Conservation (phyloP, 768 basidiomycete species). For the Rhodotorula kratochvilovae region DNA sequence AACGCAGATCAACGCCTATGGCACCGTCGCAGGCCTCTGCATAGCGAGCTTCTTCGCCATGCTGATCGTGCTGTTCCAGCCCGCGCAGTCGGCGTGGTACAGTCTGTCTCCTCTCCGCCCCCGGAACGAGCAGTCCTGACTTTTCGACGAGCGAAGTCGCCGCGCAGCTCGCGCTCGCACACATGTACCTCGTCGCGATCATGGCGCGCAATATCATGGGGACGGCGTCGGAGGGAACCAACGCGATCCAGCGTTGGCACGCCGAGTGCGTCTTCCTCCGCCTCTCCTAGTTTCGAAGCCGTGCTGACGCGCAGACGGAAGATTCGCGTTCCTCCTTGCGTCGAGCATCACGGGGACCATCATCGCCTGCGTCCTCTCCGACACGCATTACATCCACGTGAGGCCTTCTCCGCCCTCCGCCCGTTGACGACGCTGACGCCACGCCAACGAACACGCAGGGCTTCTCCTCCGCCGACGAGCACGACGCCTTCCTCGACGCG, state of each 20-base stretch:
- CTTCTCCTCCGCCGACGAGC: neutral
- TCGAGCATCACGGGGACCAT: neutral
- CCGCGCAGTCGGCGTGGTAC: neutral
- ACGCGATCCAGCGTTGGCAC: slow-evolving; percentile 16
- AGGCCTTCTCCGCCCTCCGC: neutral
- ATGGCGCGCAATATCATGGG: slow-evolving; percentile 7
- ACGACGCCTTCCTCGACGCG: neutral
- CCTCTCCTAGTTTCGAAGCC: no score
- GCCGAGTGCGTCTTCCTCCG: neutral
- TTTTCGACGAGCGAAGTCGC: neutral
- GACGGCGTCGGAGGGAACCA: neutral
- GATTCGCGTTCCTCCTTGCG: slow-evolving; percentile 7
- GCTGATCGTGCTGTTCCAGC: slow-evolving; percentile 11
- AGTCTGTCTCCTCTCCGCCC: neutral
- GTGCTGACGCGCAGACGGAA: neutral
- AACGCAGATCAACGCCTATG: slow-evolving; percentile 7
- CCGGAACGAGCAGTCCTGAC: no score
- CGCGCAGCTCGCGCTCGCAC: slow-evolving; percentile 2
- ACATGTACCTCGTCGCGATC: slow-evolving; percentile 6
- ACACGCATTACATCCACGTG: slow-evolving; percentile 16
- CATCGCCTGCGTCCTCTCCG: neutral
- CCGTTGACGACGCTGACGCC: neutral
- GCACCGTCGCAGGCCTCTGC: neutral
- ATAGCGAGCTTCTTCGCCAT: slow-evolving; percentile 10
- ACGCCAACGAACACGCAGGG: neutral